Evolutionary conservation across 768 basidiomycete genomes (phyloP), one percentile per base, ranked within the genome.

Genomic region (Mycena haematopus): DNA sequence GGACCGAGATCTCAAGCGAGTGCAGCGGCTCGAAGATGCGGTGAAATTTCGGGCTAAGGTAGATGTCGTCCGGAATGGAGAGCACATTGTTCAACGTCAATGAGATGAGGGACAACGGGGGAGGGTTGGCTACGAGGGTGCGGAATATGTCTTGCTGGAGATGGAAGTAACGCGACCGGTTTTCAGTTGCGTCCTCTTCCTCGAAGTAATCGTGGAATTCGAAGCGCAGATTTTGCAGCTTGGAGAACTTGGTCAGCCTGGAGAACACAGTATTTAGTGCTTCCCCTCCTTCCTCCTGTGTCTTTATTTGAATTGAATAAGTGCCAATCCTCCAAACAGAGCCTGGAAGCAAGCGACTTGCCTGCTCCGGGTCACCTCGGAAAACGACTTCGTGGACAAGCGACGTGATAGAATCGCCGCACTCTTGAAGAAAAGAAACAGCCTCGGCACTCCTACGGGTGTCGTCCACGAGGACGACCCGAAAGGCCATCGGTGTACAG

Each of bases 1-100:
- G 21, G 15, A 17, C 25, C 1, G 53, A 58, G 14, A 58, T 49
- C 6, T n/a, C 25, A 5, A 64, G 47, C 5, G 3, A 22, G 31
- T 50, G 10, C 31, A 65, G 22, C 10, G 21, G 5, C 8, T 7
- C 15, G 13, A 65, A 54, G 24, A 65, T 6, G 22, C 33, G 13
- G 15, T 49, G 59, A 42, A 61, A 65, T 9, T 19, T 15, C 11
- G 15, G 29, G 10, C 31, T 1, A 24, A 10, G 6, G 42, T 50
- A 62, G 45, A 65, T 46, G 14, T 29, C 52, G 42, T 58, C n/a
- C 7, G 55, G 56, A 6, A 62, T 25, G 2, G 56, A n/a, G 45
- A 66, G 38, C 14, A 65, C 6, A 17, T 60, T 65, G 22, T 56
- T 24, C 6, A 65, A 36, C 7, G 31, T 52, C 10, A 65, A n/a